Evolutionary conservation across 2,329 filamentous ascomycete species (phyloP), one percentile per base, ranked within the genome.

Genomic region (Colletotrichum euphorbiae): DNA sequence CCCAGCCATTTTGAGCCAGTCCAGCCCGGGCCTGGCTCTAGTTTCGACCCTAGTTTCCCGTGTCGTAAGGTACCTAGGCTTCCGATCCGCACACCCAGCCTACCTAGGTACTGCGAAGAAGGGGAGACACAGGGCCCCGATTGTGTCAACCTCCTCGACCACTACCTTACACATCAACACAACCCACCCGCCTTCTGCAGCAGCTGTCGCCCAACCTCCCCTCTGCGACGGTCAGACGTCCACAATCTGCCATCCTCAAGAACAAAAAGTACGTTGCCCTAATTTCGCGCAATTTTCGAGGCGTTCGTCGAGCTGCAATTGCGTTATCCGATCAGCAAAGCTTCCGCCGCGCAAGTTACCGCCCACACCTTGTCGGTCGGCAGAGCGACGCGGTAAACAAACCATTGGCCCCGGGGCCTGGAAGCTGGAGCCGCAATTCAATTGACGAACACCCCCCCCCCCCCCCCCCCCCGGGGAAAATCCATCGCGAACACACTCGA

Each of bases 301-400:
- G 15, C 38, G 31, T n/a, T 50, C 33, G 38, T 43, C 48, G 36
- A 52, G 36, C 60, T 64, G 66, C 55, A 60, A 69, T 69, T 60
- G 62, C 31, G n/a, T 48, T 54, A 21, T 66, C 42, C 61, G 15
- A 11, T 48, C 52, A 24, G 21, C 33, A 21, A 55, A 66, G 66
- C 66, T 66, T 55, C 45, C 38, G 55, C 57, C 31, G 63, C 51
- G 43, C 56, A 67, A 69, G 62, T 67, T 51, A 68, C 51, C 57
- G 57, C 52, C 51, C 51, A 42, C 40, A 55, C 62, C 50, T 52
- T 38, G 65, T 64, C 69, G 21, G 67, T 72, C 11, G 75, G 71
- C 51, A 68, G 57, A 72, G 65, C 69, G 62, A 72, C 71, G 67
- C 68, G 72, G 74, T 77, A 76, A 77, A 77, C 75, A 77, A 77